These are phyloP conservation scores for Peronospora destructor DNA, from an alignment of 352 stramenopile species.

Conservation along the genomic window DNA sequence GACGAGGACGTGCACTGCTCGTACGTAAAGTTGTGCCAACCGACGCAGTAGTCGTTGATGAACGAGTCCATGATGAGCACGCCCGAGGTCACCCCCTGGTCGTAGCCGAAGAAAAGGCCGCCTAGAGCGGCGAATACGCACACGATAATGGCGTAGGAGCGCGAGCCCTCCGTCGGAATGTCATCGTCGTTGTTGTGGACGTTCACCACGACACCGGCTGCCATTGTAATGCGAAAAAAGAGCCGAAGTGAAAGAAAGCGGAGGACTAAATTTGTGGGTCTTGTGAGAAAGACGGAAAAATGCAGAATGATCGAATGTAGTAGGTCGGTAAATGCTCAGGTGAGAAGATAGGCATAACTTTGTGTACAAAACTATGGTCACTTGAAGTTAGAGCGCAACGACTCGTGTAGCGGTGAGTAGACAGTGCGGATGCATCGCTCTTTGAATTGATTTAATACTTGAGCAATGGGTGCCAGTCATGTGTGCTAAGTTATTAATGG, in stretches of 20 bases:
- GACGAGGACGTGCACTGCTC: slow-evolving; percentile 17
- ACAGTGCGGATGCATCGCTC: too few species aligned
- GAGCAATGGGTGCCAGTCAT: too few species aligned
- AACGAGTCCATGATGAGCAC: slow-evolving; percentile 42
- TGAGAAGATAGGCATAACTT: background rate
- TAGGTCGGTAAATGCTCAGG: background rate
- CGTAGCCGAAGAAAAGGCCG: slow-evolving; percentile 29
- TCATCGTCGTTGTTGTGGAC: slow-evolving; percentile 17
- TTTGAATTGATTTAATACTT: too few species aligned
- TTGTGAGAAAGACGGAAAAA: background rate
- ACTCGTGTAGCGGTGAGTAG: too few species aligned
- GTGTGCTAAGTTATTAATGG: too few species aligned
- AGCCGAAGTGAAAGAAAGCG: background rate
- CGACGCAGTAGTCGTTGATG: slow-evolving; percentile 34
- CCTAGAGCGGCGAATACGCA: slow-evolving; percentile 26
- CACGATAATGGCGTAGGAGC: slow-evolving; percentile 31
- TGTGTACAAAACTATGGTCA: background rate
- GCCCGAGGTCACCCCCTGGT: slow-evolving; percentile 31
- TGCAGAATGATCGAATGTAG: background rate
- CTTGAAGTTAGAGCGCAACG: background rate
- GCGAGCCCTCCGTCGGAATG: slow-evolving; percentile 26
- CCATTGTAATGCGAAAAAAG: background rate
- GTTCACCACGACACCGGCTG: slow-evolving; percentile 2
- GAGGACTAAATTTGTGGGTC: background rate
- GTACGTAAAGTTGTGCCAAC: slow-evolving; percentile 27